Evolutionary conservation across 306 rosid genomes (phyloP).

Genomic region (Inga oerstediana): DNA sequence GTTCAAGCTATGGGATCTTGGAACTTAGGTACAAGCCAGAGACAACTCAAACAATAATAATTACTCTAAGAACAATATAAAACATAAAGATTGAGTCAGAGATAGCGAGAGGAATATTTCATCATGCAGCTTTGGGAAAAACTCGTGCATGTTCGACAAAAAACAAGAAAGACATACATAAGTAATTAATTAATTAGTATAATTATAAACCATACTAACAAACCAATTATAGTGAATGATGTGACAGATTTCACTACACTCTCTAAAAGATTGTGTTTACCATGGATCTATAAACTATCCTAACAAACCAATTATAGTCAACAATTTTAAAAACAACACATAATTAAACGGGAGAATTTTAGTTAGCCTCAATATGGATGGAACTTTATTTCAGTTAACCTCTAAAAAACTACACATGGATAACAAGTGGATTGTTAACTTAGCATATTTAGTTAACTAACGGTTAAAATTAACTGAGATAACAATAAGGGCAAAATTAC

Average conservation of each 20-base stretch:
- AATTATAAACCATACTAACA: too few species aligned
- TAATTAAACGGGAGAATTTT: too few species aligned
- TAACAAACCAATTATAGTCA: constrained; percentile 18
- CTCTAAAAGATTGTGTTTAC: neutral
- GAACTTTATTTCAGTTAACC: too few species aligned
- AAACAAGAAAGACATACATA: neutral
- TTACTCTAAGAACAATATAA: constrained; percentile 23
- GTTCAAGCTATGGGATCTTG: constrained; percentile 30
- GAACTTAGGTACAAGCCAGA: constrained; percentile 49
- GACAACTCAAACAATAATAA: constrained; percentile 36
- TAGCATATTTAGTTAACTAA: too few species aligned
- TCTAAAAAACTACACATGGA: too few species aligned
- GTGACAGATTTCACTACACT: too few species aligned
- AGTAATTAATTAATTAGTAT: neutral
- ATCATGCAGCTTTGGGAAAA: constrained; percentile 26
- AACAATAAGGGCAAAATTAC: too few species aligned
- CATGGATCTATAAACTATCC: neutral
- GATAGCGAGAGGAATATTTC: neutral
- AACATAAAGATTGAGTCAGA: constrained; percentile 10
- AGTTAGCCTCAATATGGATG: too few species aligned
- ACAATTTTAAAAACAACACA: neutral
- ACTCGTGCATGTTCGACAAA: neutral
- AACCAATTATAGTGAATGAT: too few species aligned
- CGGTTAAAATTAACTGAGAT: too few species aligned
- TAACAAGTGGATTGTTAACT: too few species aligned